Evolutionary conservation across 371 early-diverging fungal species (phyloP).

Genomic region (Mortierella sp.): DNA sequence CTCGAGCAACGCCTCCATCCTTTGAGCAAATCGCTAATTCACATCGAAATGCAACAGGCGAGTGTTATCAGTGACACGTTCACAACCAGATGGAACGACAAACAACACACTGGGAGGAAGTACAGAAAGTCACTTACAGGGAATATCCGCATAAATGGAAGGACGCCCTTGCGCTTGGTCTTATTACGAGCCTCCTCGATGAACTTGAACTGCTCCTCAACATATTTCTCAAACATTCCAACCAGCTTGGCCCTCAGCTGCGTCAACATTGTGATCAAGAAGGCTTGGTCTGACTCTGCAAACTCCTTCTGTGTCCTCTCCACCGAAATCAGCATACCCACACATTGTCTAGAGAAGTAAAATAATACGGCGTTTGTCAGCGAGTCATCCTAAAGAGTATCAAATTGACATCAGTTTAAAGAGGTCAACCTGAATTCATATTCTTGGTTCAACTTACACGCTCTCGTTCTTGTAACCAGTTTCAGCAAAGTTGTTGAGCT

Average conservation of each 20-base stretch:
- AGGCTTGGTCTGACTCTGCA: constrained; percentile 65
- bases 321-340: constrained; percentile 88
- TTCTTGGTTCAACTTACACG: constrained; percentile 62
- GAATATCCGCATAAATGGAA: constrained; percentile 89
- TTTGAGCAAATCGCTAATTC: constrained; percentile 77
- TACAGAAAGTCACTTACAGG: constrained; percentile 61
- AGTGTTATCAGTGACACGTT: not conserved
- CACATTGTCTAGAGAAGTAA: constrained; percentile 65
- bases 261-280: constrained; percentile 73
- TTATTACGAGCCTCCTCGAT: constrained; percentile 95
- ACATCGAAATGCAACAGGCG: not conserved
- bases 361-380: not conserved
- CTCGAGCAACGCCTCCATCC: constrained; percentile 73
- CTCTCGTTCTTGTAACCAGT: constrained; percentile 84
- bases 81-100: not conserved
- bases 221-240: constrained; percentile 83
- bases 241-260: constrained; percentile 74
- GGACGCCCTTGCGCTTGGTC: constrained; percentile 88
- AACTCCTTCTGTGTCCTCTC: constrained; percentile 81
- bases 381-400: not conserved
- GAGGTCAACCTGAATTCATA: not conserved
- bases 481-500: constrained; percentile 80
- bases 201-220: constrained; percentile 88
- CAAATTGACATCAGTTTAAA: not conserved
- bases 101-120: not conserved